phyloP scores from a whole-genome alignment of 2,329 filamentous ascomycete species.

The Sordariomycetes sp. region DNA sequence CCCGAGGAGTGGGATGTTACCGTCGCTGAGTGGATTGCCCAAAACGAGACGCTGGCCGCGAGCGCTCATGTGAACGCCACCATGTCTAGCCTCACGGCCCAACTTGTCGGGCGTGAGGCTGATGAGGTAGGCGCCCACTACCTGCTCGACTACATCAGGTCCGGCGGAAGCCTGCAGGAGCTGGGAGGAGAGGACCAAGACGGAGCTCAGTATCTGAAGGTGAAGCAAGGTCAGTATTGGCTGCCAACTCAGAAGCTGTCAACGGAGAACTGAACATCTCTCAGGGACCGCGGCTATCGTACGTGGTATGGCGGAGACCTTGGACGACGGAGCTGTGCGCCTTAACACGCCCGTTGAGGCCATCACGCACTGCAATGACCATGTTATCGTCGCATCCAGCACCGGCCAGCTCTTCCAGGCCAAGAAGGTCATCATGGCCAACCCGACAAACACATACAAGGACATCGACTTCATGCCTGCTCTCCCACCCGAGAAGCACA shows the following conservation, averaged over 20 bases:
- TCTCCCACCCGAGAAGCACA: slow-evolving; percentile 17
- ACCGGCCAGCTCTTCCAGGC: slow-evolving; percentile 6
- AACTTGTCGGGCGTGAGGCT: slow-evolving; percentile 6
- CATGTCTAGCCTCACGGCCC: not conserved
- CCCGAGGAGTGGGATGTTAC: slow-evolving; percentile 1
- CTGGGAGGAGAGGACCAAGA: slow-evolving; percentile 4
- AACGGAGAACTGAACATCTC: not conserved
- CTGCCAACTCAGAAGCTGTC: not conserved
- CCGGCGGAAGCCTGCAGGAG: slow-evolving; percentile 5
- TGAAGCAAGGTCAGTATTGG: slow-evolving; percentile 6
- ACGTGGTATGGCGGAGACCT: slow-evolving; percentile 6
- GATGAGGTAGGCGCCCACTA: slow-evolving; percentile 8
- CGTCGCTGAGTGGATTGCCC: not conserved
- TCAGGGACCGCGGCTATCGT: slow-evolving; percentile 6
- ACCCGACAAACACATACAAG: slow-evolving; percentile 13
- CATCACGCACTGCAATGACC: slow-evolving; percentile 8
- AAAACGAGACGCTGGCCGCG: not conserved
- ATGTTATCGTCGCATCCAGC: slow-evolving; percentile 8
- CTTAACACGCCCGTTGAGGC: slow-evolving; percentile 9
- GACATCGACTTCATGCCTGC: slow-evolving; percentile 13
- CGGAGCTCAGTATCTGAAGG: slow-evolving; percentile 7
- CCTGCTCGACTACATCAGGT: slow-evolving; percentile 9
- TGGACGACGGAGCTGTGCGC: slow-evolving; percentile 7
- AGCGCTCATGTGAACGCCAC: slow-evolving; percentile 1
- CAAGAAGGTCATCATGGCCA: slow-evolving; percentile 15